These are phyloP conservation scores for Pneumocystis sp. DNA, from an alignment of 1,139 yeast species.

Conservation along the genomic window DNA sequence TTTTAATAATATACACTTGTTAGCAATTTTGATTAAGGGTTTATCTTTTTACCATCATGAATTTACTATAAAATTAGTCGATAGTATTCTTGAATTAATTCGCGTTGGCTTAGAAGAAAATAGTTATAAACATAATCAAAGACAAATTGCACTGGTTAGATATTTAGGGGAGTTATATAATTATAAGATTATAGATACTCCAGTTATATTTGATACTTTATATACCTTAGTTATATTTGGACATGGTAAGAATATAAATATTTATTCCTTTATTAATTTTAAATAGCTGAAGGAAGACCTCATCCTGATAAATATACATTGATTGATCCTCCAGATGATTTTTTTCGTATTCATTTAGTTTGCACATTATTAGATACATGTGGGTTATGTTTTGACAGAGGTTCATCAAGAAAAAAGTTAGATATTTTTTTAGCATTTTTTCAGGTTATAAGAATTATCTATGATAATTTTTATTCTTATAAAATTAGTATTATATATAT, in stretches of 20 bases:
- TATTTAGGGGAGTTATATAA: constrained; percentile 48
- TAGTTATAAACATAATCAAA: constrained; percentile 45
- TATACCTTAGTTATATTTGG: constrained; percentile 54
- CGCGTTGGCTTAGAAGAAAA: constrained; percentile 52
- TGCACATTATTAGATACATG: constrained; percentile 27
- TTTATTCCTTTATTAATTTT: background rate
- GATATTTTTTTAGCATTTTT: constrained; percentile 43
- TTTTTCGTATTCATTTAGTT: constrained; percentile 52
- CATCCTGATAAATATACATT: constrained; percentile 31
- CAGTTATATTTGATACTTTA: constrained; percentile 38
- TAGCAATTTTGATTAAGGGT: constrained; percentile 37
- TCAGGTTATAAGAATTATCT: constrained; percentile 25
- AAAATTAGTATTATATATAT: constrained; percentile 38
- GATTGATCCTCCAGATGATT: constrained; percentile 51
- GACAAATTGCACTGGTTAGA: constrained; percentile 45
- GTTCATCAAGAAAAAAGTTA: constrained; percentile 24
- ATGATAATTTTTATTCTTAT: background rate
- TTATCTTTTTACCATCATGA: constrained; percentile 28
- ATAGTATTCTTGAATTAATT: constrained; percentile 49
- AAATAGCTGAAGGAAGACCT: constrained; percentile 38
- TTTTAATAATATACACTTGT: constrained; percentile 37
- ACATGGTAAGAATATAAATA: constrained; percentile 25
- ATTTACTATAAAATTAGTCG: constrained; percentile 38
- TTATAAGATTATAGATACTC: constrained; percentile 33
- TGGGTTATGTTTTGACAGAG: constrained; percentile 15